Conservation (phyloP, 225 moss, liverwort and hornwort species). For the Antitrichia curtipendula region DNA sequence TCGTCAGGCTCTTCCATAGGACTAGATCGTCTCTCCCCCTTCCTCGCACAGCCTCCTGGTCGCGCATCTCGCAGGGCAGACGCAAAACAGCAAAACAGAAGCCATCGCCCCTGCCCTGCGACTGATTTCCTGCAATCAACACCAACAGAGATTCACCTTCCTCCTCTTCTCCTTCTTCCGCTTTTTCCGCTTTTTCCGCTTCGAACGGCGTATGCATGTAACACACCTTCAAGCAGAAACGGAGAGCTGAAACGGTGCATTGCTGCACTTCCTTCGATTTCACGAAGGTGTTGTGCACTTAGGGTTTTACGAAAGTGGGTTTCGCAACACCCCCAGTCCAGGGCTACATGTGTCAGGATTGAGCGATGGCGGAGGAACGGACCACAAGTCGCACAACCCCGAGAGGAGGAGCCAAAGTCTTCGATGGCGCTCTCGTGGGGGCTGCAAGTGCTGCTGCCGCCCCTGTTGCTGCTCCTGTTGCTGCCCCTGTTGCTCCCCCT, state of each 20-base stretch:
- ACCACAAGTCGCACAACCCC: not conserved
- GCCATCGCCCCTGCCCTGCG: not conserved
- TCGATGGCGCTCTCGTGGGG: not conserved
- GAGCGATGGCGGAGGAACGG: conserved; percentile 9
- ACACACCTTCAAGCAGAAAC: not conserved
- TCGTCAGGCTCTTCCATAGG: not conserved
- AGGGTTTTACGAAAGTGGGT: not conserved
- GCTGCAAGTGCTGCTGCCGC: not conserved
- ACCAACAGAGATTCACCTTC: not conserved
- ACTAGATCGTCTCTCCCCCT: not conserved
- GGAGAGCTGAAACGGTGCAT: not conserved
- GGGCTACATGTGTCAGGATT: not conserved
- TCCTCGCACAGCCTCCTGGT: not conserved
- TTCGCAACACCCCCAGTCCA: not conserved
- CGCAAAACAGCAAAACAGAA: too few relatives aligned
- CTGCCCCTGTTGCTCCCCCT: not conserved
- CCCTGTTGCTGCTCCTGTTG: not conserved
- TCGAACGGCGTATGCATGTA: not conserved
- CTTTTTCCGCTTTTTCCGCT: not conserved
- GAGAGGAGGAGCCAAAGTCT: not conserved
- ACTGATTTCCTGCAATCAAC: not conserved
- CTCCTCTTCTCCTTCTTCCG: not conserved
- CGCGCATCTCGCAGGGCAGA: not conserved
- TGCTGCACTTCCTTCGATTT: not conserved
- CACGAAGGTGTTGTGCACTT: not conserved